Evolutionary conservation across 495 filamentous ascomycete genomes (phyloP).

Genomic region (Copromyces sp.): DNA sequence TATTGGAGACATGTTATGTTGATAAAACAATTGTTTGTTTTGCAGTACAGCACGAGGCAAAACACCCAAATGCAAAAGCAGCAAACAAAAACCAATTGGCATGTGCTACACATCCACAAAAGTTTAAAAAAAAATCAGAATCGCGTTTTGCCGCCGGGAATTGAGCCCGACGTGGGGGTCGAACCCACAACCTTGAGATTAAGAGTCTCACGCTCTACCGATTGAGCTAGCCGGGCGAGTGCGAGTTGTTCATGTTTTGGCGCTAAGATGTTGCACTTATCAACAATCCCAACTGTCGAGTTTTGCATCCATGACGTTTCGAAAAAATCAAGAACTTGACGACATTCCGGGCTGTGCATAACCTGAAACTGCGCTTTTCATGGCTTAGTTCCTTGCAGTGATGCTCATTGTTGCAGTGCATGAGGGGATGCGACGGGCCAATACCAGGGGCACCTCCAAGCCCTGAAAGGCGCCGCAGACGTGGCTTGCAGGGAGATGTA

Average conservation of each 20-base stretch:
- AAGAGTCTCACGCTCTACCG: constrained; percentile 69
- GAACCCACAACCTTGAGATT: constrained; percentile 62
- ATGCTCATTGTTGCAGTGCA: not conserved
- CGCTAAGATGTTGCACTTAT: not conserved
- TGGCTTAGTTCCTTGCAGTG: not conserved
- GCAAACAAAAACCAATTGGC: not conserved
- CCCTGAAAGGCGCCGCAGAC: not conserved
- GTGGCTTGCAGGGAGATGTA: not conserved
- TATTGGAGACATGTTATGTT: not conserved
- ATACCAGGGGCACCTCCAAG: not conserved
- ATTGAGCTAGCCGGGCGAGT: constrained; percentile 50
- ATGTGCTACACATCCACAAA: not conserved
- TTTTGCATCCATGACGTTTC: not conserved
- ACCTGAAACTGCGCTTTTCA: not conserved
- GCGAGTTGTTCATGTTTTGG: not conserved
- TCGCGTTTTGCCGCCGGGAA: not conserved
- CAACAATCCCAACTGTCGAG: not conserved
- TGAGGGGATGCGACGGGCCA: not conserved
- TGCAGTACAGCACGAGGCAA: not conserved
- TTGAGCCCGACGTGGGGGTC: constrained; percentile 29
- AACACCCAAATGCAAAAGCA: not conserved
- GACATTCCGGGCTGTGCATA: not conserved
- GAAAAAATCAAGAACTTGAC: not conserved
- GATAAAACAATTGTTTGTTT: not conserved
- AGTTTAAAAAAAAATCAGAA: not conserved